Evolutionary conservation across 345 rosid species (phyloP).

Genomic region (Sisymbrium irio): DNA sequence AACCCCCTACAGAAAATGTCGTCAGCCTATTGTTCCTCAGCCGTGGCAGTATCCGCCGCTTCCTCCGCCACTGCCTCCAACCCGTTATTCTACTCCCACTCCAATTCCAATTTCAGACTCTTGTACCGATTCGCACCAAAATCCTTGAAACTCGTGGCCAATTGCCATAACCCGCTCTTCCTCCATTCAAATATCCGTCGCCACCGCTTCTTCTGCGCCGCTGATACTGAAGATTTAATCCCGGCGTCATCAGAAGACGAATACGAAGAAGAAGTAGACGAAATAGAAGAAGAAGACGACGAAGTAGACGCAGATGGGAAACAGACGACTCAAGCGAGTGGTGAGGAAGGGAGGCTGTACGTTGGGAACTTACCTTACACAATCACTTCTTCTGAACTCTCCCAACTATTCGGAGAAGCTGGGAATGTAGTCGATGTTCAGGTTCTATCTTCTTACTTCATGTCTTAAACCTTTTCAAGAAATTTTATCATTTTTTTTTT

Average conservation of each 20-base stretch:
- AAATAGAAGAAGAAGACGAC: conserved; percentile 26
- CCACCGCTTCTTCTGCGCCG: conserved; percentile 34
- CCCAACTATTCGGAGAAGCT: conserved; percentile 64
- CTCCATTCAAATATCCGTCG: conserved; percentile 27
- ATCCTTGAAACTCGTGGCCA: conserved; percentile 43
- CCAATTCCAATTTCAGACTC: conserved; percentile 33
- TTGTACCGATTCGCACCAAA: conserved; percentile 33
- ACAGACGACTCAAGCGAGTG: conserved; percentile 31
- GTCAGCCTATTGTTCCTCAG: conserved; percentile 23
- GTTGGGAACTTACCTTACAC: conserved; percentile 83
- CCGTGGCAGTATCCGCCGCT: conserved; percentile 25
- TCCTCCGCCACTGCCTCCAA: conserved; percentile 9
- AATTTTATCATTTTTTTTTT: too few relatives aligned
- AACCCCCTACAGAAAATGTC: conserved; percentile 16
- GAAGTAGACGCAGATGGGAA: conserved; percentile 36
- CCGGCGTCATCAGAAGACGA: conserved; percentile 18
- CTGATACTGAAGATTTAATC: conserved; percentile 34
- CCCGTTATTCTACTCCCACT: background rate
- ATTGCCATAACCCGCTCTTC: conserved; percentile 32
- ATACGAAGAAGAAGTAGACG: conserved; percentile 37
- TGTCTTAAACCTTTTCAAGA: background rate
- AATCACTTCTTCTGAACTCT: conserved; percentile 59
- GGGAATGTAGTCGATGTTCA: conserved; percentile 68
- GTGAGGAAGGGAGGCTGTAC: conserved; percentile 65
- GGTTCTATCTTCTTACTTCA: conserved; percentile 39